Evolutionary conservation across 441 rosid species (phyloP), one percentile per base, ranked within the genome.

Genomic region (Populus hybrid): DNA sequence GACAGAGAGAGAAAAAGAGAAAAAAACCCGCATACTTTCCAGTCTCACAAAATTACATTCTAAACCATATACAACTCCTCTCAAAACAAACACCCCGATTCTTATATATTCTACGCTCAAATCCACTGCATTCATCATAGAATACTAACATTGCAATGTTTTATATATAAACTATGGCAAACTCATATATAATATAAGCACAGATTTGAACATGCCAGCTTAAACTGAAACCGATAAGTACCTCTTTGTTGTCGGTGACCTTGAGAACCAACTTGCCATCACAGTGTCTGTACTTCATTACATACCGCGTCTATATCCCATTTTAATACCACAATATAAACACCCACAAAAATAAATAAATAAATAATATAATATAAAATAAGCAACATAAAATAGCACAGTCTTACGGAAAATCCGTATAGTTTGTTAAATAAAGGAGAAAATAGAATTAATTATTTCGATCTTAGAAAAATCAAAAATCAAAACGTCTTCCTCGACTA

Each of bases 181-280:
- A 28, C n/a, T 18, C 63, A n/a, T 36, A 21, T 45, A 76, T 20
- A 72, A 72, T 77, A 66, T 11, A 50, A 50, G 61, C 61, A 31
- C 5, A 40, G 36, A 12, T 45, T 23, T 29, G 56, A 24, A 33
- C 38, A 23, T 1, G 45, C 63, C 24, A 10, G 2, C 16, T 56
- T 8, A 53, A 40, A 31, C 16, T 24, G 35, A 18, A 78, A 69
- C 23, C 10, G 76, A 70, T 85, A 23, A 9, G 12, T 61, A 91
- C 98, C 97, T 95, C 95, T 83, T 87, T 93, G 89, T 95, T 90
- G 81, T 95, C 97, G 73, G 99, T 94, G 83, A 95, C 98, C 89
- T 94, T 95, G 82, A 95, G 96, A 86, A 95, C 94, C 91, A 95
- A 86, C 80, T 91, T 93, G 74, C 98, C 98, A 12, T 95, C 97